Evolutionary conservation across 169 alveolate genomes (phyloP).

Genomic region (Cryptosporidium tyzzeri): DNA sequence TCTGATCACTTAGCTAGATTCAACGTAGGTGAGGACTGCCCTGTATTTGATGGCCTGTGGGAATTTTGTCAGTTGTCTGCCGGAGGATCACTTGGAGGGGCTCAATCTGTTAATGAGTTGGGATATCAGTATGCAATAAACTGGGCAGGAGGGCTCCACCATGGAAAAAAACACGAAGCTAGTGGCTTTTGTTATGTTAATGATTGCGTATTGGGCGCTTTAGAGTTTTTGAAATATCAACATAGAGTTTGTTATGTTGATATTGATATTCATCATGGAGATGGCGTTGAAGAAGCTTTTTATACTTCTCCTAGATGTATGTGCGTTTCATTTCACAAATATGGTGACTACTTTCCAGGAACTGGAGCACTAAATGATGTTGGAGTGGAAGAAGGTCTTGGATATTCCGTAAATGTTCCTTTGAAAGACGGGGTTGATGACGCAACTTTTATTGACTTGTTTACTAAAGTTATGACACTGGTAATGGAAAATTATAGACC

Average conservation of each 20-base stretch:
- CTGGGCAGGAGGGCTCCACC: slow-evolving; percentile 94
- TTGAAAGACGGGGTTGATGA: slow-evolving; percentile 91
- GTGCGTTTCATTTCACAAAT: slow-evolving; percentile 89
- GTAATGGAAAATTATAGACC: slow-evolving; percentile 89
- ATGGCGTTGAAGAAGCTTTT: slow-evolving; percentile 98
- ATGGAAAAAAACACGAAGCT: slow-evolving; percentile 91
- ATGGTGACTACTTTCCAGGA: slow-evolving; percentile 92
- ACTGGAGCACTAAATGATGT: slow-evolving; percentile 91
- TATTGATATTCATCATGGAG: slow-evolving; percentile 96
- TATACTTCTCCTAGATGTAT: slow-evolving; percentile 89
- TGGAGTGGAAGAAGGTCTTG: slow-evolving; percentile 89
- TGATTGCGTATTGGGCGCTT: slow-evolving; percentile 91
- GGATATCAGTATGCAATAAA: slow-evolving; percentile 87
- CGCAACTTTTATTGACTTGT: slow-evolving; percentile 82
- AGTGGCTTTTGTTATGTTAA: slow-evolving; percentile 92
- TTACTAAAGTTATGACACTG: slow-evolving; percentile 86
- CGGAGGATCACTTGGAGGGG: slow-evolving; percentile 88
- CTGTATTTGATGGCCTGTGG: slow-evolving; percentile 91
- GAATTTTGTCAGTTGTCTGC: slow-evolving; percentile 88
- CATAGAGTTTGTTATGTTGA: slow-evolving; percentile 92
- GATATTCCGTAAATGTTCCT: slow-evolving; percentile 91
- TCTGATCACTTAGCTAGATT: slow-evolving; percentile 87
- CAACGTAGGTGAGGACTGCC: slow-evolving; percentile 93
- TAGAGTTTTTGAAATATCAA: slow-evolving; percentile 87
- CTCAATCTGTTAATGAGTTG: slow-evolving; percentile 84